Conservation (phyloP, 805 yeast species). For the Pichia pseudocactophila region DNA sequence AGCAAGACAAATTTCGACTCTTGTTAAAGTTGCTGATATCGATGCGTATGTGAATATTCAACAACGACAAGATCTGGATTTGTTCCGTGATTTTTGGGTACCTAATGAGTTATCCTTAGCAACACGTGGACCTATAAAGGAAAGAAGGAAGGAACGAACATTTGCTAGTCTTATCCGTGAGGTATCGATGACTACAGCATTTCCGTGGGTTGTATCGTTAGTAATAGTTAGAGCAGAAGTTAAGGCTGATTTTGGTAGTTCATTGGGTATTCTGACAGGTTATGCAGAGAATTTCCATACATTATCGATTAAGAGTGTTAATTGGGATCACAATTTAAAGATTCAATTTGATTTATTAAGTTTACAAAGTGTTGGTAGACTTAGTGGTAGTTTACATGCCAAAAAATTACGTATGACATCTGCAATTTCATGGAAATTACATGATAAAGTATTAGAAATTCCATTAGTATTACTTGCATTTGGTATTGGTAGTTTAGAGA, state of each 20-base stretch:
- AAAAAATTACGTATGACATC: constrained; percentile 47
- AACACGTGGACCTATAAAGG: constrained; percentile 1
- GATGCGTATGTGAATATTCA: constrained; percentile 63
- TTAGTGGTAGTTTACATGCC: constrained; percentile 59
- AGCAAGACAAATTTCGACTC: constrained; percentile 38
- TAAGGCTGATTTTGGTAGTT: constrained; percentile 71
- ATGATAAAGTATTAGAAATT: constrained; percentile 33
- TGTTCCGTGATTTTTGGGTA: constrained; percentile 78
- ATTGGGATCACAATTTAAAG: constrained; percentile 64
- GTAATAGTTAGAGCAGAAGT: constrained; percentile 44
- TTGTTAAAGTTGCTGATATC: constrained; percentile 42
- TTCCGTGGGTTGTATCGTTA: constrained; percentile 67
- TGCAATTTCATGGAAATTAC: constrained; percentile 62
- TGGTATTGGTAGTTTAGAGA: constrained; percentile 45
- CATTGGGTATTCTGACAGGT: constrained; percentile 60
- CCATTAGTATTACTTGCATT: constrained; percentile 62
- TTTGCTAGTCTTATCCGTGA: constrained; percentile 42
- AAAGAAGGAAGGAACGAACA: constrained; percentile 18
- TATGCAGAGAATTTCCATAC: constrained; percentile 57
- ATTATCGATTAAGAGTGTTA: constrained; percentile 52
- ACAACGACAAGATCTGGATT: constrained; percentile 77
- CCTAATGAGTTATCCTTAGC: constrained; percentile 32
- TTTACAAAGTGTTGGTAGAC: constrained; percentile 62
- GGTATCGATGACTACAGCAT: constrained; percentile 52
- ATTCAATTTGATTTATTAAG: constrained; percentile 46